Evolutionary conservation across 345 rosid species (phyloP).

Genomic region (Ceriops tagal): DNA sequence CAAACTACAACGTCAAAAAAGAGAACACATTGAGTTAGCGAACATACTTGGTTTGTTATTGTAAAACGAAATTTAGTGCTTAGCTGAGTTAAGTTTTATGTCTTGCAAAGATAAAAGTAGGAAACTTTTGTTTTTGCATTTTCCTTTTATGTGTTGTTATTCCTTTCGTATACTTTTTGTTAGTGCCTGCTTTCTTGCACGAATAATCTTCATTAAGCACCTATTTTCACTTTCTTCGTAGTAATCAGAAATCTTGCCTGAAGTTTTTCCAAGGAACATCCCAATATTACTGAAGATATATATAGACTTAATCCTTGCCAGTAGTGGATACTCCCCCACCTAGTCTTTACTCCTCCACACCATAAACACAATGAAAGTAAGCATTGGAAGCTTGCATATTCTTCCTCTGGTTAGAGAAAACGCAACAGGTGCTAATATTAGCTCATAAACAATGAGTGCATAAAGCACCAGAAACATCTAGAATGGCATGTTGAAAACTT

Average conservation of each 20-base stretch:
- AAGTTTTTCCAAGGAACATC: constrained; percentile 7
- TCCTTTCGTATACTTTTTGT: background rate
- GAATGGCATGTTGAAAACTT: background rate
- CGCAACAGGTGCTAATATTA: too few species aligned
- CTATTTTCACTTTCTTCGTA: background rate
- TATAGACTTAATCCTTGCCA: background rate
- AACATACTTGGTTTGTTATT: too few species aligned
- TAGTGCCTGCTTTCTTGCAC: background rate
- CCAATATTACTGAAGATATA: constrained; percentile 1
- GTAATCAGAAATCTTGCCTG: constrained; percentile 1
- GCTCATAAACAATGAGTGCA: too few species aligned
- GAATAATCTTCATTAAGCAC: background rate
- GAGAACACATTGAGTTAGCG: too few species aligned
- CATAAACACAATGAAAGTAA: too few species aligned
- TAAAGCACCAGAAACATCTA: too few species aligned
- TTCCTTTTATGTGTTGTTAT: too few species aligned
- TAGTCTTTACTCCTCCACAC: background rate
- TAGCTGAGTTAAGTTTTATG: too few species aligned
- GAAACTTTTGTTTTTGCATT: too few species aligned
- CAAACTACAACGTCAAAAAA: too few species aligned
- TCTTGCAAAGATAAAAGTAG: too few species aligned
- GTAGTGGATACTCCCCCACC: background rate
- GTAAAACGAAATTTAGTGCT: too few species aligned
- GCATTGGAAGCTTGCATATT: background rate
- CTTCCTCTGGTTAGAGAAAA: background rate